Evolutionary conservation across 148 eudicot species (phyloP).

Genomic region (Nepenthes gracilis): DNA sequence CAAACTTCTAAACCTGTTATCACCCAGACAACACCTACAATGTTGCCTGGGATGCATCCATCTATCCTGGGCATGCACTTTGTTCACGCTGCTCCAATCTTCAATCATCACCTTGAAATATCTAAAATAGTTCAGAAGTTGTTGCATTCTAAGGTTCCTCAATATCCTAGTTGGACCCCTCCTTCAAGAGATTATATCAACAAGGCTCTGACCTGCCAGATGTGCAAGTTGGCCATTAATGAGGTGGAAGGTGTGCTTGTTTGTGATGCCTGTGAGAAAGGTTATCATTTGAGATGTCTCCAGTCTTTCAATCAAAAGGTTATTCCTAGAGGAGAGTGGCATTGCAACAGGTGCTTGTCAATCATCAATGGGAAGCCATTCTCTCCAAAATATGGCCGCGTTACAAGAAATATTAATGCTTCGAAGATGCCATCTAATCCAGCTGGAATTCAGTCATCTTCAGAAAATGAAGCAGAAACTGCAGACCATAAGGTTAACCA

Average conservation of each 20-base stretch:
- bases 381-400: slow-evolving; percentile 98
- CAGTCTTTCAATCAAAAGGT: slow-evolving; percentile 53
- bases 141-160: slow-evolving; percentile 38
- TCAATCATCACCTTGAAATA: slow-evolving; percentile 55
- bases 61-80: slow-evolving; percentile 35
- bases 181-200: slow-evolving; percentile 92
- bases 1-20: slow-evolving; percentile 29
- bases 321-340: slow-evolving; percentile 87
- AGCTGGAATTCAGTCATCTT: slow-evolving; percentile 27
- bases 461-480: slow-evolving; percentile 31
- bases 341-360: slow-evolving; percentile 73
- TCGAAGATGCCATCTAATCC: slow-evolving; percentile 38
- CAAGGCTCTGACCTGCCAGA: slow-evolving; percentile 67
- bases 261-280: slow-evolving; percentile 97
- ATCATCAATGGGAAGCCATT: slow-evolving; percentile 71
- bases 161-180: slow-evolving; percentile 56
- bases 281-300: slow-evolving; percentile 76
- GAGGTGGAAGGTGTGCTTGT: slow-evolving; percentile 73
- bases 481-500: slow-evolving; percentile 17
- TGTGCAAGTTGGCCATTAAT: slow-evolving; percentile 46
- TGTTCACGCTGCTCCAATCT: slow-evolving; percentile 32
- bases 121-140: slow-evolving; percentile 64
- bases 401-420: slow-evolving; percentile 60
- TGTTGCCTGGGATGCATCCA: slow-evolving; percentile 27
- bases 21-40: slow-evolving; percentile 32